phyloP scores from a whole-genome alignment of 495 filamentous ascomycete genomes.

The Aspergillus cristatus region DNA sequence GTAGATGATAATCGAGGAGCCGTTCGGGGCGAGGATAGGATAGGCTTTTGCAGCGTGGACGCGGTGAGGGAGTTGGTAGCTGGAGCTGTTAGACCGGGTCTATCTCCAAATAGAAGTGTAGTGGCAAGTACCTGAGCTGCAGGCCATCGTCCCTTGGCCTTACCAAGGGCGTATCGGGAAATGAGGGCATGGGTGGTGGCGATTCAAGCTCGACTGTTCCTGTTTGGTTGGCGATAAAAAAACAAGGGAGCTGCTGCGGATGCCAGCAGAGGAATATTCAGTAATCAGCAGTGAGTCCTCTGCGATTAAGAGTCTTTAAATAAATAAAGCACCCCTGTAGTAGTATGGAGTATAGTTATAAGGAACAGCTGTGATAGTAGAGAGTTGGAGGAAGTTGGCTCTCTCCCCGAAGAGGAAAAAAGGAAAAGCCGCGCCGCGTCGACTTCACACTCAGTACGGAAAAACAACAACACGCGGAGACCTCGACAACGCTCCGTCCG shows the following conservation, averaged over 20 bases:
- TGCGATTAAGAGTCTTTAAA: too few species aligned
- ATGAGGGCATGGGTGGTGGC: conserved; percentile 25
- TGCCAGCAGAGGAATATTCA: too few species aligned
- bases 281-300: too few species aligned
- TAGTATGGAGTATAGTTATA: too few species aligned
- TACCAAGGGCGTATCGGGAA: conserved; percentile 30
- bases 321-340: too few species aligned
- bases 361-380: too few species aligned
- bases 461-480: neutral
- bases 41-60: conserved; percentile 65
- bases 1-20: conserved; percentile 74
- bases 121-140: conserved; percentile 41
- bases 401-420: too few species aligned
- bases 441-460: conserved; percentile 11
- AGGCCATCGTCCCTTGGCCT: conserved; percentile 34
- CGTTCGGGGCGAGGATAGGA: conserved; percentile 69
- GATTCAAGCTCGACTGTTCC: neutral
- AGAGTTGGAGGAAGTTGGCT: too few species aligned
- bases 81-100: conserved; percentile 18
- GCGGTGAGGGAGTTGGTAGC: conserved; percentile 69
- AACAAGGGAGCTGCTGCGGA: neutral
- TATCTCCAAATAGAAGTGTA: neutral
- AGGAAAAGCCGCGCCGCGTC: conserved; percentile 6
- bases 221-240: neutral
- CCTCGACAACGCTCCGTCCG: neutral